Evolutionary conservation across 1,284 basidiomycete species (phyloP).

Genomic region (Erythrobasidium hasegawianum): DNA sequence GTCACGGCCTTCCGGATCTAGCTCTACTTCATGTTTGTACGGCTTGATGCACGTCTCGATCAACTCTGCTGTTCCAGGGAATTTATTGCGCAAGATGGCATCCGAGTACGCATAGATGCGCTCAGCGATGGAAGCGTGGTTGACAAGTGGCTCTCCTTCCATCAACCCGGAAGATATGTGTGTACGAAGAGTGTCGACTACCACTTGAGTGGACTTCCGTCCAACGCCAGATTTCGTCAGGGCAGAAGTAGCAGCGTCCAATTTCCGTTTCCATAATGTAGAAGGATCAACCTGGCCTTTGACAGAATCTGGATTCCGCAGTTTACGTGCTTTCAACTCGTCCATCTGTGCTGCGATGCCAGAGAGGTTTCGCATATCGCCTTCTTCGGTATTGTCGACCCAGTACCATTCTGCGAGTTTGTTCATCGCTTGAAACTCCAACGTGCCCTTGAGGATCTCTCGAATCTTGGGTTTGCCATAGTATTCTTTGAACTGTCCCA

Average conservation of each 20-base stretch:
- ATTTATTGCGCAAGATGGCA: constrained; percentile 82
- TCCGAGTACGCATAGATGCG: constrained; percentile 88
- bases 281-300: constrained; percentile 61
- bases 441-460: constrained; percentile 77
- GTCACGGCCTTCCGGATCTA: constrained; percentile 68
- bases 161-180: constrained; percentile 80
- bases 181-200: constrained; percentile 84
- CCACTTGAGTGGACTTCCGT: constrained; percentile 85
- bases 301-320: constrained; percentile 9
- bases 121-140: constrained; percentile 81
- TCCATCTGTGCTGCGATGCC: constrained; percentile 8
- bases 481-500: constrained; percentile 77
- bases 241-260: constrained; percentile 84
- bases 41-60: constrained; percentile 99
- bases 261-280: constrained; percentile 90
- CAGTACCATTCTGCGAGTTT: constrained; percentile 96
- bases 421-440: constrained; percentile 95
- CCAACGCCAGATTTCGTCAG: constrained; percentile 97
- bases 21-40: constrained; percentile 93
- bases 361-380: constrained; percentile 64
- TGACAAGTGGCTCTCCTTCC: constrained; percentile 81
- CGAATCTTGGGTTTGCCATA: constrained; percentile 89
- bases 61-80: constrained; percentile 90
- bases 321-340: constrained; percentile 2
- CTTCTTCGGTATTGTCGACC: constrained; percentile 65